Conservation (phyloP, 2,329 filamentous ascomycete species). For the Fusarium xylarioides region DNA sequence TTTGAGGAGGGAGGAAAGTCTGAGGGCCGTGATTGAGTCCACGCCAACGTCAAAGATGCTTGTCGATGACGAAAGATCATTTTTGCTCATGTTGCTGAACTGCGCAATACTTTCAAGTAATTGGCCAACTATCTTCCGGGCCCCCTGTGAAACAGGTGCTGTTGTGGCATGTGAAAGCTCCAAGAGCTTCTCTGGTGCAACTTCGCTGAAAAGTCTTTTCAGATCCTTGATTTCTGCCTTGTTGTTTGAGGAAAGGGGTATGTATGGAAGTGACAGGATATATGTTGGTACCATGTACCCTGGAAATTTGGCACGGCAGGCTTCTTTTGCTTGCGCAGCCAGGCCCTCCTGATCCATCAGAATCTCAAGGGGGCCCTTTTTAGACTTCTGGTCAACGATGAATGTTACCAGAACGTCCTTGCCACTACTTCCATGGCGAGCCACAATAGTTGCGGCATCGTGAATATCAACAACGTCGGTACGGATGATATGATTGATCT, state of each 20-base stretch:
- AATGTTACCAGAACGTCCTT: slow-evolving; percentile 88
- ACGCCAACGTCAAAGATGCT: slow-evolving; percentile 88
- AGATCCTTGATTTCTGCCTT: slow-evolving; percentile 82
- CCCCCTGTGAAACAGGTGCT: slow-evolving; percentile 42
- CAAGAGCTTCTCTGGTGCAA: slow-evolving; percentile 71
- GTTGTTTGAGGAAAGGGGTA: slow-evolving; percentile 89
- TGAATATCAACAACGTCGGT: slow-evolving; percentile 64
- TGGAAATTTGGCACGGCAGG: slow-evolving; percentile 76
- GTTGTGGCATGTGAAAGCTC: slow-evolving; percentile 53
- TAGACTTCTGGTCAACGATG: slow-evolving; percentile 49
- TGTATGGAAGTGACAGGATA: slow-evolving; percentile 73
- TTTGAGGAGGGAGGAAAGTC: slow-evolving; percentile 72
- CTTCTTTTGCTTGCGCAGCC: slow-evolving; percentile 59
- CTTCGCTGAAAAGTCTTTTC: slow-evolving; percentile 68
- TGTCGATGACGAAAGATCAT: slow-evolving; percentile 60
- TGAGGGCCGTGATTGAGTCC: slow-evolving; percentile 85
- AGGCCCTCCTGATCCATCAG: slow-evolving; percentile 49
- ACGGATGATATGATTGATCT: slow-evolving; percentile 87
- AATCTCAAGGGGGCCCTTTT: slow-evolving; percentile 28
- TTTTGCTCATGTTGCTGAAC: slow-evolving; percentile 57
- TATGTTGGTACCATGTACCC: slow-evolving; percentile 93
- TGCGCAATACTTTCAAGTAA: slow-evolving; percentile 65
- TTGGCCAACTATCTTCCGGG: slow-evolving; percentile 51
- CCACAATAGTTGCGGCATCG: slow-evolving; percentile 80
- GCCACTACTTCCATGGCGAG: slow-evolving; percentile 73